These are phyloP conservation scores for Maudiozyma humilis DNA, from an alignment of 1,139 yeast genomes.

Conservation along the genomic window DNA sequence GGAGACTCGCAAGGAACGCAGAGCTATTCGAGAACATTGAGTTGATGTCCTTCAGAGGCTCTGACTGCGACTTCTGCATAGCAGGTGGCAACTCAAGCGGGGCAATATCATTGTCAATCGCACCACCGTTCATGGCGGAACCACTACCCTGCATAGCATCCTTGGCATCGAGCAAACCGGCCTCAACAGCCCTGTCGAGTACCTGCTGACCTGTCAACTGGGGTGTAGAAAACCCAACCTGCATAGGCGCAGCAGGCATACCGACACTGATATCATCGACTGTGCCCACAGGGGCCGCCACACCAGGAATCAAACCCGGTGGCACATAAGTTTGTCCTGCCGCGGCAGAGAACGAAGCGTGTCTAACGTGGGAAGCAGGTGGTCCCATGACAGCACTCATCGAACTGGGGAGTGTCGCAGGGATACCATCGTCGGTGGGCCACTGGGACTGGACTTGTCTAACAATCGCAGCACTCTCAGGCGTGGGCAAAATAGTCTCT, in stretches of 20 bases:
- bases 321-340: conserved; percentile 54
- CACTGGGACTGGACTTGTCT: not conserved
- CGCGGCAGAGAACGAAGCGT: conserved; percentile 78
- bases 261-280: not conserved
- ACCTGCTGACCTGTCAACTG: conserved; percentile 44
- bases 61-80: conserved; percentile 1
- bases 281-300: conserved; percentile 3
- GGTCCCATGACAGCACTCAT: not conserved
- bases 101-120: not conserved
- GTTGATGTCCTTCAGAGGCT: conserved; percentile 1
- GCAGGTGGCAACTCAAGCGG: not conserved
- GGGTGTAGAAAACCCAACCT: conserved; percentile 75
- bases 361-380: conserved; percentile 36
- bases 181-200: conserved; percentile 31
- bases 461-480: conserved; percentile 3
- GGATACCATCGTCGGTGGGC: not conserved
- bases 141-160: conserved; percentile 33
- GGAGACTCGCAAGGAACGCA: conserved; percentile 12
- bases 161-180: conserved; percentile 35
- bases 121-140: not conserved
- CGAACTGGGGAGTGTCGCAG: not conserved
- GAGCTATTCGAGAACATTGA: conserved; percentile 1
- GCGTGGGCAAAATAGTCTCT: conserved; percentile 33
- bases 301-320: not conserved
- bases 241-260: conserved; percentile 35